A percentile compares a stretch with the other conserved stretches of the same genome.
These are phyloP conservation scores for Nannochloropsis gaditana DNA, from an alignment of 108 stramenopile genomes.

Conservation along the genomic window DNA sequence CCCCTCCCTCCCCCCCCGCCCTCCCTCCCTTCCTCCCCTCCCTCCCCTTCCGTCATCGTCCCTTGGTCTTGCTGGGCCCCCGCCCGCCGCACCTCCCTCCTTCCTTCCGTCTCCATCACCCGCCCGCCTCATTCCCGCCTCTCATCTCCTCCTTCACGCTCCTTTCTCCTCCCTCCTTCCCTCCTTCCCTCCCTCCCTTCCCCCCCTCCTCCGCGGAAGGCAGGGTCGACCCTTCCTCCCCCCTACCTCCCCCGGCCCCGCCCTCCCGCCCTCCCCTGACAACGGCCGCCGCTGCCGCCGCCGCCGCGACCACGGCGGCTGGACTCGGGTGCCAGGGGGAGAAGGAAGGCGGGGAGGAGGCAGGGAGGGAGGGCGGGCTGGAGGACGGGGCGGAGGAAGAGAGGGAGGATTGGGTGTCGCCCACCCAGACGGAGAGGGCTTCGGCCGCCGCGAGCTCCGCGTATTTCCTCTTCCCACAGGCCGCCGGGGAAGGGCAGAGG, in stretches of 20 bases:
- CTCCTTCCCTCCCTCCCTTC: not conserved
- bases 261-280: too few relatives aligned
- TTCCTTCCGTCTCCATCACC: not conserved
- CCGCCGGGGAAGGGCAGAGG: conserved; percentile 28
- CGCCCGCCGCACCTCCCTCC: not conserved
- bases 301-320: not conserved
- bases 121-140: not conserved
- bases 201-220: not conserved
- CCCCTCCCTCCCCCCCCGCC: not conserved
- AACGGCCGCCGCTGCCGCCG: too few relatives aligned
- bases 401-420: not conserved
- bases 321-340: not conserved
- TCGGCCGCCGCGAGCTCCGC: conserved; percentile 26
- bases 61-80: not conserved
- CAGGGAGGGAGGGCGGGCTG: not conserved
- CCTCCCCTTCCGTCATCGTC: too few relatives aligned
- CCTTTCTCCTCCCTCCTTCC: not conserved
- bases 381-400: not conserved
- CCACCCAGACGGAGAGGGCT: conserved; percentile 1
- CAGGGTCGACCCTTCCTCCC: too few relatives aligned
- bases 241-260: too few relatives aligned
- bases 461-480: conserved; percentile 30
- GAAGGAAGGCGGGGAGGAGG: not conserved
- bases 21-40: not conserved
- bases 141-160: not conserved